Percentiles rank a stretch among this genome's conserved stretches.
These are phyloP conservation scores for Allium fistulosum DNA, from an alignment of 106 monocot species.

Conservation along the genomic window DNA sequence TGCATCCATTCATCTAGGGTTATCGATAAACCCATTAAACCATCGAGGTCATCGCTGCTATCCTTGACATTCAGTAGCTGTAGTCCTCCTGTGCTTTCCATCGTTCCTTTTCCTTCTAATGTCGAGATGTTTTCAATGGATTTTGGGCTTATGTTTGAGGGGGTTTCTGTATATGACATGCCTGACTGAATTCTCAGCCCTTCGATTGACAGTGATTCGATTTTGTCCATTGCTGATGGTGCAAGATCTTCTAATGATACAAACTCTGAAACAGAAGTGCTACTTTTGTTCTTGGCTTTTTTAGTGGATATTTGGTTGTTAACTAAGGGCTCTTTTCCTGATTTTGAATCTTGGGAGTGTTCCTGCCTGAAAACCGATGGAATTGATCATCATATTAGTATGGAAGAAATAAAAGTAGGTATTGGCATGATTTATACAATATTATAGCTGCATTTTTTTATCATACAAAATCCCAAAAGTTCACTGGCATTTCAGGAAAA, in stretches of 20 bases:
- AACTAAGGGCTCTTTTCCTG: not conserved
- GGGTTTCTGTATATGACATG: conserved; percentile 71
- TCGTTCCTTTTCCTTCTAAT: conserved; percentile 47
- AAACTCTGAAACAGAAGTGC: conserved; percentile 42
- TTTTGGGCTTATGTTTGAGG: conserved; percentile 55
- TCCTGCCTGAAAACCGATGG: conserved; percentile 18
- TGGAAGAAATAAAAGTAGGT: not conserved
- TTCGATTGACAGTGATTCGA: conserved; percentile 91
- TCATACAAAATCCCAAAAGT: too few relatives aligned
- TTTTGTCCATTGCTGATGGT: conserved; percentile 93
- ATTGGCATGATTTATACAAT: too few relatives aligned
- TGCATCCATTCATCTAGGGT: conserved; percentile 96
- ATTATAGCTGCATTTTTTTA: too few relatives aligned
- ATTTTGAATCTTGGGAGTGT: conserved; percentile 9
- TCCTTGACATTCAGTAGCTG: conserved; percentile 79
- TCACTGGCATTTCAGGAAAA: too few relatives aligned
- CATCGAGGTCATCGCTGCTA: conserved; percentile 56
- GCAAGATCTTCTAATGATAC: conserved; percentile 96
- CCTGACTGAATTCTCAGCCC: conserved; percentile 96
- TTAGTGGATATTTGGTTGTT: not conserved
- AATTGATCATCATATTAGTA: not conserved
- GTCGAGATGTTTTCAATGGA: conserved; percentile 63
- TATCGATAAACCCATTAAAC: conserved; percentile 84
- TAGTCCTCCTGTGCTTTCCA: conserved; percentile 59
- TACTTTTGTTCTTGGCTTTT: conserved; percentile 19